A percentile compares a stretch with the other conserved stretches of the same genome.
Evolutionary conservation across 441 rosid species (phyloP).

Genomic region (Adansonia madagascariensis): DNA sequence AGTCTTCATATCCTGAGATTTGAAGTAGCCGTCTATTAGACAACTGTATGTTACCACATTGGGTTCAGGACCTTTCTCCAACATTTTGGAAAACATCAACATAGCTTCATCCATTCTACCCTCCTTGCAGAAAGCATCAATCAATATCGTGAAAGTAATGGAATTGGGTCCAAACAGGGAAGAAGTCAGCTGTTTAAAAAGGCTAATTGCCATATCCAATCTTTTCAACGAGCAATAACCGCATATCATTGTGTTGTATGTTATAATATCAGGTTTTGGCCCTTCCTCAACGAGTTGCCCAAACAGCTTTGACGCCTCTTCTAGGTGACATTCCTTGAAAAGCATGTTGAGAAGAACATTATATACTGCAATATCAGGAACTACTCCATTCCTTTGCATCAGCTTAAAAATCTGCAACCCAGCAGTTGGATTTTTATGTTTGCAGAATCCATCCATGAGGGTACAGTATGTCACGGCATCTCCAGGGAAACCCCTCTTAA

Average conservation of each 20-base stretch:
- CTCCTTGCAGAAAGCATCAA: slow-evolving; percentile 45
- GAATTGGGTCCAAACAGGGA: slow-evolving; percentile 35
- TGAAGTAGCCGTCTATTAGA: slow-evolving; percentile 47
- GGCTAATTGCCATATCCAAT: slow-evolving; percentile 41
- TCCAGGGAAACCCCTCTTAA: slow-evolving; percentile 44
- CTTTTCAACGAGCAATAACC: slow-evolving; percentile 43
- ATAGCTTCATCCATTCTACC: slow-evolving; percentile 44
- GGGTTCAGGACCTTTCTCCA: slow-evolving; percentile 39
- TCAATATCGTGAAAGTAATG: slow-evolving; percentile 45
- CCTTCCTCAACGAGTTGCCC: slow-evolving; percentile 33
- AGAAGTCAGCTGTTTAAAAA: slow-evolving; percentile 36
- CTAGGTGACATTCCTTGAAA: slow-evolving; percentile 28
- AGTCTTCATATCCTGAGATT: slow-evolving; percentile 37
- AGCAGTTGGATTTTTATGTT: slow-evolving; percentile 35
- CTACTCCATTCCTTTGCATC: slow-evolving; percentile 39
- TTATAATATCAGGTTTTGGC: slow-evolving; percentile 44
- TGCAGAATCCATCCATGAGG: slow-evolving; percentile 44
- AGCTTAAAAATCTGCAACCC: slow-evolving; percentile 45
- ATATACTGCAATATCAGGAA: slow-evolving; percentile 41
- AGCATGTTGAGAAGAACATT: slow-evolving; percentile 43
- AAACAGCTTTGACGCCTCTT: slow-evolving; percentile 34
- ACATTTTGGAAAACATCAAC: slow-evolving; percentile 40
- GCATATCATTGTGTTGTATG: slow-evolving; percentile 51
- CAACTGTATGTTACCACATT: slow-evolving; percentile 48
- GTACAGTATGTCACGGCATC: slow-evolving; percentile 45